phyloP scores from a whole-genome alignment of 2,329 filamentous ascomycete genomes.

The Fusarium sp. region DNA sequence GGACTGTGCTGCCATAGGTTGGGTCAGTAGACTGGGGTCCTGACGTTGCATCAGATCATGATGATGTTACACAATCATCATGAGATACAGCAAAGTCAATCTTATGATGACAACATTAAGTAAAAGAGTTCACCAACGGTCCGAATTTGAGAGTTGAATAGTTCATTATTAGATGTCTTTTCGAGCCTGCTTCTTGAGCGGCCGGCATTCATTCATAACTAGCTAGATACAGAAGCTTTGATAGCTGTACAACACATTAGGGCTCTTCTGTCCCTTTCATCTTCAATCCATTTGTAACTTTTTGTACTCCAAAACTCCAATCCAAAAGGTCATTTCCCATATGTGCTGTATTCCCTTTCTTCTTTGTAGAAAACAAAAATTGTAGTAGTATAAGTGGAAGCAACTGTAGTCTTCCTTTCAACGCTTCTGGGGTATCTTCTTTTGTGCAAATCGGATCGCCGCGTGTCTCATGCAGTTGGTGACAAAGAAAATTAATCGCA shows the following conservation, averaged over 20 bases:
- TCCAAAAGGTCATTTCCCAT: slow-evolving; percentile 30
- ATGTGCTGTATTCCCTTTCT: slow-evolving; percentile 43
- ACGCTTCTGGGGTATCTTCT: slow-evolving; percentile 47
- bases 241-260: slow-evolving; percentile 33
- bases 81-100: neutral
- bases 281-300: slow-evolving; percentile 21
- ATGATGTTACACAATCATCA: neutral
- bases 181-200: slow-evolving; percentile 34
- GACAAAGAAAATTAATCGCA: slow-evolving; percentile 29
- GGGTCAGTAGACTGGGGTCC: neutral
- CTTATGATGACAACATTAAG: neutral
- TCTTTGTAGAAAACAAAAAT: slow-evolving; percentile 34
- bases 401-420: slow-evolving; percentile 39
- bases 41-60: neutral
- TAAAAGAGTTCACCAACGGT: neutral
- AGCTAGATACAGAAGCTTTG: slow-evolving; percentile 37
- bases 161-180: slow-evolving; percentile 27
- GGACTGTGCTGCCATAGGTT: neutral
- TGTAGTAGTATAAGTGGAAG: slow-evolving; percentile 30
- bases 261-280: slow-evolving; percentile 26
- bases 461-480: slow-evolving; percentile 42
- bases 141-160: slow-evolving; percentile 7
- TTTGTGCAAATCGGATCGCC: slow-evolving; percentile 44
- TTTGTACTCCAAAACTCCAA: slow-evolving; percentile 30
- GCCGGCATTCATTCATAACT: slow-evolving; percentile 30